Base-by-base conservation (phyloP, 2,329 filamentous ascomycete genomes). In the Drechslerella coelobrocha region DNA sequence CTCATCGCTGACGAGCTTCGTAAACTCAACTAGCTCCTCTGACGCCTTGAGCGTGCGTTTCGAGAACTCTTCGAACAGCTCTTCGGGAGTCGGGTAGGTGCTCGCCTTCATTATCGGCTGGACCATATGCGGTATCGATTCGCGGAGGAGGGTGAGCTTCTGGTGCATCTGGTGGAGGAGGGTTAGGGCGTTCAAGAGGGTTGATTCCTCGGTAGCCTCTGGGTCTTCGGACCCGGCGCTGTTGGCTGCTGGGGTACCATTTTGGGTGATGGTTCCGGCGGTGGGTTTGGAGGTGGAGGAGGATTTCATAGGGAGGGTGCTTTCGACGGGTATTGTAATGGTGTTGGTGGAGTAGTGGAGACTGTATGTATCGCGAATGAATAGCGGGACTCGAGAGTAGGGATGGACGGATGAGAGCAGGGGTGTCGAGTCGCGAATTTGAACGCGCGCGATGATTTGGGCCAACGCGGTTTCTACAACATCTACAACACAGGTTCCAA, bases 91-190 rank as follows among this genome's bases (percentile, higher is more conserved):
- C 0, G 59, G 47, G 41, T 71, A 71, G 17, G 19, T 50, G 8
- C 56, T 55, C 0, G 66, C 52, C 54, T 71, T 71, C 66, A 71
- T 71, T 21, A 71, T 71, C 3, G 66, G 66, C 19, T 71, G 66
- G 39, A 71, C 59, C 66, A 71, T 71, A 24, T 71, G 66, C 8
- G 66, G 66, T 47, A 71, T 71, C 8, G 66, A 71, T 62, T 71
- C 59, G 31, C 66, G 59, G 29, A 71, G 66, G n/a, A 71, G 55
- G 26, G 53, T 62, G n/a, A 71, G 59, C 24, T 63, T 71, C 31
- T 62, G 59, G 59, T 71, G 66, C 66, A 71, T 71, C 12, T 71
- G 66, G 48, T 71, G 61, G n/a, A 71, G 66, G 47, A 71, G 66
- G 23, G 66, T 61, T 45, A 71, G 66, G 52, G 66, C 66, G 23